Evolutionary conservation across 345 rosid genomes (phyloP), one percentile per base, ranked within the genome.

Genomic region (Excoecaria cochinchinensis): DNA sequence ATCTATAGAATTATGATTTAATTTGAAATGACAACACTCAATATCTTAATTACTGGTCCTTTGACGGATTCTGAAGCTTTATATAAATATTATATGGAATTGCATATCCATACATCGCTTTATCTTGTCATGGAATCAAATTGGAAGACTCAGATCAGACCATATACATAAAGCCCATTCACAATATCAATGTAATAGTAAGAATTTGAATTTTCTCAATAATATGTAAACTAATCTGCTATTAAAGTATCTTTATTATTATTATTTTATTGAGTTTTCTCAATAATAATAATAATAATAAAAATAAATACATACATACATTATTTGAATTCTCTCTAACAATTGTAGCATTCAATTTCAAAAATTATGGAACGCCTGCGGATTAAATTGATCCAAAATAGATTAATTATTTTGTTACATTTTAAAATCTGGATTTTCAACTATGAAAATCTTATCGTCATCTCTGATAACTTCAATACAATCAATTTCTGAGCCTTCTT

Each of bases 401-500:
- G 48, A 12, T 67, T 2, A 11, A 19, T 19, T 47, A 3, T 61
- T 65, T 53, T 42, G 53, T 62, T 75, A 71, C 78, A 38, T 48
- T 16, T 17, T 31, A 6, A 6, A 73, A 71, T 70, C 74, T 67
- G 79, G 61, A 71, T 79, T 78, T 56, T 90, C 93, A 63, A 89
- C 81, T 55, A 92, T 73, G 84, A 87, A 94, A 48, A 92, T 85
- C 81, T 90, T 94, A 72, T 94, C 98, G 52, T 89, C 85, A 74
- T 94, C 97, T 84, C 98, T 85, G 71, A 94, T 89, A 72, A 94
- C 95, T 79, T 94, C 93, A 70, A 88, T 83, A 65, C 85, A 86
- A 77, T 92, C 97, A 52, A 94, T 87, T 85, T 92, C 97, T 19
- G 97, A 81, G 36, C 98, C 97, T 80, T 81, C 92, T 84, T 82